Percentiles rank a stretch among this genome's conserved stretches.
Conservation (phyloP, 768 basidiomycete genomes). For the Phanerochaete sordida region DNA sequence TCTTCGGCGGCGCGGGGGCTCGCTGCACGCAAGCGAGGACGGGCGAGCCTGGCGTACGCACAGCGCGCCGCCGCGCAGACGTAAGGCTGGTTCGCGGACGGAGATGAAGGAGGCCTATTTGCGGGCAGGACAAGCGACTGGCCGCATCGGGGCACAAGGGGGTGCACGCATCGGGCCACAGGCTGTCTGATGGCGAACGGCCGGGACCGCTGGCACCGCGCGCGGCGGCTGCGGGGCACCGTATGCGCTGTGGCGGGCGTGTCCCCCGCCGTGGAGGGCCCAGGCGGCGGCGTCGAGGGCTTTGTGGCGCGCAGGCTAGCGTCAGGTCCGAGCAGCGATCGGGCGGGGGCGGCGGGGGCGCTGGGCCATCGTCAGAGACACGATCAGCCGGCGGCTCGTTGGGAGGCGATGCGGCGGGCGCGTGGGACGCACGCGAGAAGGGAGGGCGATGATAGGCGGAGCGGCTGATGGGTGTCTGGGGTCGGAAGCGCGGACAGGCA, state of each 20-base stretch:
- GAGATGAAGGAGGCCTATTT: conserved; percentile 5
- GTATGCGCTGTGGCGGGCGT: too few relatives aligned
- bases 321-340: not conserved
- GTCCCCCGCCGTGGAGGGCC: not conserved
- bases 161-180: conserved; percentile 5
- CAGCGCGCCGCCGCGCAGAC: not conserved
- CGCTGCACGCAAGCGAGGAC: too few relatives aligned
- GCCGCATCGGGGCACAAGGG: conserved; percentile 11
- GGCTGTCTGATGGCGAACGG: conserved; percentile 2
- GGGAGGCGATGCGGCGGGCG: not conserved
- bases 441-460: not conserved
- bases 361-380: not conserved
- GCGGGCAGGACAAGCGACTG: conserved; percentile 11
- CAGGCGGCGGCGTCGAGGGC: not conserved
- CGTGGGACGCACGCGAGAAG: not conserved
- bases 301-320: not conserved
- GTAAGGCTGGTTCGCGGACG: not conserved
- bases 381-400: not conserved
- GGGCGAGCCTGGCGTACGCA: too few relatives aligned
- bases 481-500: not conserved
- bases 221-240: not conserved
- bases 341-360: not conserved
- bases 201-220: conserved; percentile 9
- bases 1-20: too few relatives aligned
- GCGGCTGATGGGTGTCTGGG: conserved; percentile 8